Conservation (phyloP, 2,329 filamentous ascomycete genomes). For the Cladophialophora exuberans region DNA sequence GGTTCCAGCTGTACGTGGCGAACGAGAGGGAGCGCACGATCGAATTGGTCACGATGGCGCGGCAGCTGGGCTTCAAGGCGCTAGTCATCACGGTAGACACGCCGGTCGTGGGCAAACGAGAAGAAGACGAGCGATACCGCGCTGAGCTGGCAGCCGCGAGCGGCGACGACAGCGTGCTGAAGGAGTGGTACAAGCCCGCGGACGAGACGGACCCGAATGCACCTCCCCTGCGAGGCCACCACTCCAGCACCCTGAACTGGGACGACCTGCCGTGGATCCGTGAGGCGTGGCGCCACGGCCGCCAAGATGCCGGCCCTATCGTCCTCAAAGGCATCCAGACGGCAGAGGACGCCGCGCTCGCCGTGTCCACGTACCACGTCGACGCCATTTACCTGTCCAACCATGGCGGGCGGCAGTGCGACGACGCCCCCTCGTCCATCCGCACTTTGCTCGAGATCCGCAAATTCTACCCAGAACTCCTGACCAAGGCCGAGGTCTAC, state of each 20-base stretch:
- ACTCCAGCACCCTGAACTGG: slow-evolving; percentile 58
- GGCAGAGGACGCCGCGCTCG: slow-evolving; percentile 58
- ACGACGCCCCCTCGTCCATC: slow-evolving; percentile 54
- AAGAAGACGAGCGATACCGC: slow-evolving; percentile 60
- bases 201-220: slow-evolving; percentile 53
- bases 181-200: slow-evolving; percentile 46
- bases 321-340: slow-evolving; percentile 62
- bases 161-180: slow-evolving; percentile 35
- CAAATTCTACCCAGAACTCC: slow-evolving; percentile 53
- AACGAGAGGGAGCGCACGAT: slow-evolving; percentile 52
- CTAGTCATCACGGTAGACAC: slow-evolving; percentile 35
- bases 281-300: slow-evolving; percentile 38
- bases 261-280: slow-evolving; percentile 57
- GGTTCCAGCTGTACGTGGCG: slow-evolving; percentile 58
- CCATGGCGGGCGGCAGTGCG: slow-evolving; percentile 61
- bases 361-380: slow-evolving; percentile 50
- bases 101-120: slow-evolving; percentile 54
- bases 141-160: slow-evolving; percentile 40
- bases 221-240: slow-evolving; percentile 55
- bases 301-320: slow-evolving; percentile 54
- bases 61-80: slow-evolving; percentile 25
- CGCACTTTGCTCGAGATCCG: slow-evolving; percentile 58
- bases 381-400: slow-evolving; percentile 62
- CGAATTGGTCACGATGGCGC: slow-evolving; percentile 46
- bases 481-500: slow-evolving; percentile 55